Conservation (phyloP, 768 basidiomycete genomes). For the Trametes cinnabarina region DNA sequence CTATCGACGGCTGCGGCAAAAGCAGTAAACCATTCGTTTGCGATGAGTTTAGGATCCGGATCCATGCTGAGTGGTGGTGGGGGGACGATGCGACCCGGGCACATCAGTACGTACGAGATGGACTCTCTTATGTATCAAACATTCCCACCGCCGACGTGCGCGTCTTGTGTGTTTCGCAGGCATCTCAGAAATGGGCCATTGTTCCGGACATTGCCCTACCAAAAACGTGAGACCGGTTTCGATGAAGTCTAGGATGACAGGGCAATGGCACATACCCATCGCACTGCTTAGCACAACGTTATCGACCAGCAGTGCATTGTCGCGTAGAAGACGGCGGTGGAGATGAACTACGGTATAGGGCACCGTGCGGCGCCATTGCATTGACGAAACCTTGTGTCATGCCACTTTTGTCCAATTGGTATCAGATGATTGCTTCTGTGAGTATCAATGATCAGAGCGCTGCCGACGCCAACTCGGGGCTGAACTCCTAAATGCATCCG, state of each 20-base stretch:
- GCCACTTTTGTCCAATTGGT: no score
- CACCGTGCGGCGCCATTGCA: no score
- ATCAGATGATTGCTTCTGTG: no score
- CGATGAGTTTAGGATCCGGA: conserved; percentile 15
- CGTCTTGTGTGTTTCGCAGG: background rate
- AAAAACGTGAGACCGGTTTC: background rate
- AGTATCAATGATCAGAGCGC: no score
- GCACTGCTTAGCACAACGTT: no score
- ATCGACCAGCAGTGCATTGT: no score
- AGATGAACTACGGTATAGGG: no score
- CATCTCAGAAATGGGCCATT: background rate
- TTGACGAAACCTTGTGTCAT: no score
- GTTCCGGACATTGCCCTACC: background rate
- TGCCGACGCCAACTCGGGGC: no score
- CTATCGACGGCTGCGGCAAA: conserved; percentile 24
- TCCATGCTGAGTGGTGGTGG: background rate
- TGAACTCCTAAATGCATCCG: no score
- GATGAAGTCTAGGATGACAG: background rate
- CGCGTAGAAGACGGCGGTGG: no score
- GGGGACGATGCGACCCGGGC: no score
- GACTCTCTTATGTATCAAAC: background rate
- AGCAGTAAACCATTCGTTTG: conserved; percentile 30
- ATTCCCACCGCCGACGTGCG: background rate
- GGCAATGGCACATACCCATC: background rate
- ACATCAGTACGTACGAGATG: background rate